Percentiles rank a stretch among this genome's conserved stretches.
These are phyloP conservation scores for Boletellus ananas DNA, from an alignment of 768 basidiomycete species.

Conservation along the genomic window DNA sequence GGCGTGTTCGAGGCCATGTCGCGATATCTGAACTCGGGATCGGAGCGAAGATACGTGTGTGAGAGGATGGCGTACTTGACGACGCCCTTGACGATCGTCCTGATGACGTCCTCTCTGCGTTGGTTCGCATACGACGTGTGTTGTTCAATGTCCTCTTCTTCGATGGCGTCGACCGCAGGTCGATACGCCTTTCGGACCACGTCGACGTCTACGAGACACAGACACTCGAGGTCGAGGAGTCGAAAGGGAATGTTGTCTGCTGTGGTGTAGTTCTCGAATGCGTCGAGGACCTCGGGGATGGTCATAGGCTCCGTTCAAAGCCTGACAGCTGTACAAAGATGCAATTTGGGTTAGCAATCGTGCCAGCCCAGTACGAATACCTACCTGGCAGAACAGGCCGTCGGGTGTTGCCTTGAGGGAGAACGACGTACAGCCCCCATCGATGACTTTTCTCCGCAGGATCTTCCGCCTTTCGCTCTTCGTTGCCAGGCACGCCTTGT, in stretches of 20 bases:
- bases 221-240: slow-evolving; percentile 13
- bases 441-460: too few relatives aligned
- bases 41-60: slow-evolving; percentile 7
- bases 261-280: slow-evolving; percentile 10
- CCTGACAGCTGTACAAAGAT: background rate
- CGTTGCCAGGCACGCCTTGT: too few relatives aligned
- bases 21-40: background rate
- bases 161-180: slow-evolving; percentile 12
- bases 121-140: slow-evolving; percentile 24
- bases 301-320: slow-evolving; percentile 1
- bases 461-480: too few relatives aligned
- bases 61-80: slow-evolving; percentile 22
- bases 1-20: slow-evolving; percentile 4
- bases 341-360: background rate
- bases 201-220: slow-evolving; percentile 11
- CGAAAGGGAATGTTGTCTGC: slow-evolving; percentile 13
- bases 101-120: slow-evolving; percentile 20
- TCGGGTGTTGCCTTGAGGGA: too few relatives aligned
- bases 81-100: slow-evolving; percentile 17
- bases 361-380: too few relatives aligned
- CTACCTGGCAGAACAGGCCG: too few relatives aligned
- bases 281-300: slow-evolving; percentile 14
- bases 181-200: slow-evolving; percentile 3
- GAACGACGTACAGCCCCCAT: too few relatives aligned
- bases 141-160: slow-evolving; percentile 17